Evolutionary conservation across 768 basidiomycete genomes (phyloP), one percentile per base, ranked within the genome.

Genomic region (Boletus sp.): DNA sequence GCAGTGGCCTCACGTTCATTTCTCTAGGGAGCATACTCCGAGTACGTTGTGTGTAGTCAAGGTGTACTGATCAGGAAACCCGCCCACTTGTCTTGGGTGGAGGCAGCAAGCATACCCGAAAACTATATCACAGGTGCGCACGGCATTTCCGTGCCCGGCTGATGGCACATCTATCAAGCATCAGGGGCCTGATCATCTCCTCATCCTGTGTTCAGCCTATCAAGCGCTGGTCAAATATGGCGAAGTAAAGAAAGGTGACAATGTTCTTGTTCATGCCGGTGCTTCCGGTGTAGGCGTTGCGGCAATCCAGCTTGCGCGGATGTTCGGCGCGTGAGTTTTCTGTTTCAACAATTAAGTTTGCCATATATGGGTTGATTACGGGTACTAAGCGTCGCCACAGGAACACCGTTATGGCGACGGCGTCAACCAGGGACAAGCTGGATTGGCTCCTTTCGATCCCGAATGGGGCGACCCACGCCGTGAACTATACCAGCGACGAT

Each of bases 271-370:
- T 12, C 96, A 98, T 67, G 93, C 94, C 18, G 95, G 87, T 7
- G 93, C 93, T 4, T 92, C 90, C 12, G 93, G 94, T 30, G 93
- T 97, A 5, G 94, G 94, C 1, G 70, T 95, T 15, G 87, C 94
- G 3, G 91, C 92, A 14, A 91, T 89, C 48, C 95, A 98, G 72
- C 74, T 97, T 18, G 92, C 94, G 18, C 84, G 90, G 28, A 67
- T 80, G 45, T 82, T 80, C 58, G 84, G 83, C 56, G 90, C 90
- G 89, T 92, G 66, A 76, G 89, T 80, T 9, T 6, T 15, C 42
- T 20, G 52, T 50, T 56, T 56, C 42, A 33, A 54, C 47, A 60
- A 14, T 46, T 32, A 18, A 33, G 20, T 57, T 32, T 42, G 24
- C 42, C 29, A 45, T 5, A 3, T 50, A 47, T 45, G 20, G 50